These are phyloP conservation scores for Monoraphidium neglectum DNA, from an alignment of 139 green algal species.

Conservation along the genomic window DNA sequence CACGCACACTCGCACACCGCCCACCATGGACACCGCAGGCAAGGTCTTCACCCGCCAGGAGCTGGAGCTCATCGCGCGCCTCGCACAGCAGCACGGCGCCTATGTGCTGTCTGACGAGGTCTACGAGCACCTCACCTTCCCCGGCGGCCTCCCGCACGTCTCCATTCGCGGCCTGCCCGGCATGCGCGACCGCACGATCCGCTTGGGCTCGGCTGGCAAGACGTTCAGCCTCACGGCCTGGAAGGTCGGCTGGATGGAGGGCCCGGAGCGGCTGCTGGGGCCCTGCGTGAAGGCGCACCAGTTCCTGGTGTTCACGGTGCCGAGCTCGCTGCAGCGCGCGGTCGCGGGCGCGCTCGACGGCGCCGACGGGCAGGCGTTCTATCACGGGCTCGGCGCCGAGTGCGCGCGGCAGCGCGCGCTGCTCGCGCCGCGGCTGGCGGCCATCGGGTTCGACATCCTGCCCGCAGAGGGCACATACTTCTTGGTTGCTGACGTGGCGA, in stretches of 20 bases:
- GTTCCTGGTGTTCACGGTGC: conserved; percentile 84
- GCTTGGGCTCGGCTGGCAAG: conserved; percentile 81
- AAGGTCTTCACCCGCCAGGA: conserved; percentile 73
- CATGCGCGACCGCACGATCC: conserved; percentile 68
- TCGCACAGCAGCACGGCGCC: conserved; percentile 61
- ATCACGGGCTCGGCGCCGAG: background rate
- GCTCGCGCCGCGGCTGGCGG: conserved; percentile 44
- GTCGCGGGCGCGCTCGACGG: conserved; percentile 74
- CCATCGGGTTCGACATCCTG: conserved; percentile 66
- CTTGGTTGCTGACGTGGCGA: conserved; percentile 68
- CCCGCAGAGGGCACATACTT: conserved; percentile 81
- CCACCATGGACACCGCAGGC: background rate
- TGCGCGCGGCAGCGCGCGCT: conserved; percentile 37
- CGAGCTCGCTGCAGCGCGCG: conserved; percentile 67
- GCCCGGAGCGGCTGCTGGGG: conserved; percentile 56
- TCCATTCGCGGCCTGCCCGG: conserved; percentile 61
- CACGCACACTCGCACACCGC: background rate
- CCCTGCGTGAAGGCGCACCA: conserved; percentile 82
- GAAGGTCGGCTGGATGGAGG: conserved; percentile 87
- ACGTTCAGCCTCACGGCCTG: conserved; percentile 87
- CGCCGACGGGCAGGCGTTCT: conserved; percentile 47
- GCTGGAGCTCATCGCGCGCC: conserved; percentile 65
- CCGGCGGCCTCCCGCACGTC: conserved; percentile 52
- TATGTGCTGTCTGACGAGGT: conserved; percentile 79
- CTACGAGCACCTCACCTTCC: conserved; percentile 78